phyloP scores from a whole-genome alignment of 1,139 yeast species.

The Diutina sp. region DNA sequence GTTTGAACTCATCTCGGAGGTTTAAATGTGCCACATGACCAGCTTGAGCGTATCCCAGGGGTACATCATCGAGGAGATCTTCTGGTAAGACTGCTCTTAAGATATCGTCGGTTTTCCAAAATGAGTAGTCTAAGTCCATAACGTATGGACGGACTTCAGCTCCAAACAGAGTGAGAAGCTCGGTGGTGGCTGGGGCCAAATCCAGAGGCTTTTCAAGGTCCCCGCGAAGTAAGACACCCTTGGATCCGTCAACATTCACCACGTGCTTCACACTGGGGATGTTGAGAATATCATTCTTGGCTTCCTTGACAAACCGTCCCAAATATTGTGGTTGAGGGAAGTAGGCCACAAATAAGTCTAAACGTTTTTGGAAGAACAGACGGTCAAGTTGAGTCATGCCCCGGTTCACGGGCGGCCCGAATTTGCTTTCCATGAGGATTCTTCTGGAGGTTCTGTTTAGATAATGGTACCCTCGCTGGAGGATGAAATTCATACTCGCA shows the following conservation, averaged over 20 bases:
- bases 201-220: constrained; percentile 30
- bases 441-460: constrained; percentile 11
- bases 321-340: constrained; percentile 56
- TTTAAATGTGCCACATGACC: constrained; percentile 96
- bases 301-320: constrained; percentile 40
- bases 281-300: constrained; percentile 44
- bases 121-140: constrained; percentile 52
- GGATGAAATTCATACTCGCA: constrained; percentile 1
- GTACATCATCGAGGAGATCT: constrained; percentile 55
- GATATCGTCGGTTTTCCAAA: constrained; percentile 86
- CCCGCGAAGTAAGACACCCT: constrained; percentile 47
- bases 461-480: constrained; percentile 3
- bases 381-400: constrained; percentile 57
- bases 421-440: constrained; percentile 13
- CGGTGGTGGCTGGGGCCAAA: constrained; percentile 29
- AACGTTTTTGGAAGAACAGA: constrained; percentile 39
- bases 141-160: constrained; percentile 40
- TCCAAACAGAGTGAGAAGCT: constrained; percentile 32
- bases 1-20: constrained; percentile 72
- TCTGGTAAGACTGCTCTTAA: constrained; percentile 68
- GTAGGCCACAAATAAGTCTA: constrained; percentile 52
- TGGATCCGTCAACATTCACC: constrained; percentile 33
- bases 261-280: constrained; percentile 58
- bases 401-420: constrained; percentile 57
- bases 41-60: constrained; percentile 84